Base-by-base conservation (phyloP, 257 asterid genomes). In the Nicotiana sylvestris region DNA sequence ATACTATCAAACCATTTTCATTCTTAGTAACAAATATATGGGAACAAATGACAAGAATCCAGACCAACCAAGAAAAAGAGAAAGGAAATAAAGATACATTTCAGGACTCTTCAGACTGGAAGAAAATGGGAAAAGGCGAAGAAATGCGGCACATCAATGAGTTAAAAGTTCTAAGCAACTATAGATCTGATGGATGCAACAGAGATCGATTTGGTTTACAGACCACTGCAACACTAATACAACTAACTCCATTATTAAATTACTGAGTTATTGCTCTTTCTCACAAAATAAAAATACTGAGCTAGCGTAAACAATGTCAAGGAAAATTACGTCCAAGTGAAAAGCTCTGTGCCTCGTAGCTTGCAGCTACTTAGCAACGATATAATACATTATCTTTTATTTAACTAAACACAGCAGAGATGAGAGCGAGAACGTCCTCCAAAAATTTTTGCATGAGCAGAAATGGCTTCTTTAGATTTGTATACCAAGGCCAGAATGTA, bases 401-500 rank as follows among this genome's bases (percentile, higher is more conserved):
- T 74, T 51, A 74, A 64, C 80, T 51, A 25, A 72, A 46, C 61
- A 72, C 79, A 72, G 16, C 79, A 12, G 39, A 46, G 37, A 72
- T 72, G 61, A 72, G 37, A 6, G 39, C 7, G 6, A 72, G 27
- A 35, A 46, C 57, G 15, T 51, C 61, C 21, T 72, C 79, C 80
- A 51, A 15, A 51, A 58, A 27, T 25, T 27, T 74, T 51, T 25
- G 62, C 43, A 49, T 15, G 80, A 49, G 53, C 80, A 51, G 64
- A 74, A 74, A 74, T 46, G 62, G 62, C 13, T 27, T 49, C 62
- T 74, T 27, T 27, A 51, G 46, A 74, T 27, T 27, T 27, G 60
- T 74, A 35, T 74, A 74, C 64, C 80, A 74, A 51, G 80, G 64
- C 62, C 37, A 67, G 62, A 74, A 51, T 51, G 62, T 16, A 74